A percentile compares a stretch with the other conserved stretches of the same genome.
Evolutionary conservation across 2,329 filamentous ascomycete species (phyloP).

Genomic region (Herpotrichia juniperi): DNA sequence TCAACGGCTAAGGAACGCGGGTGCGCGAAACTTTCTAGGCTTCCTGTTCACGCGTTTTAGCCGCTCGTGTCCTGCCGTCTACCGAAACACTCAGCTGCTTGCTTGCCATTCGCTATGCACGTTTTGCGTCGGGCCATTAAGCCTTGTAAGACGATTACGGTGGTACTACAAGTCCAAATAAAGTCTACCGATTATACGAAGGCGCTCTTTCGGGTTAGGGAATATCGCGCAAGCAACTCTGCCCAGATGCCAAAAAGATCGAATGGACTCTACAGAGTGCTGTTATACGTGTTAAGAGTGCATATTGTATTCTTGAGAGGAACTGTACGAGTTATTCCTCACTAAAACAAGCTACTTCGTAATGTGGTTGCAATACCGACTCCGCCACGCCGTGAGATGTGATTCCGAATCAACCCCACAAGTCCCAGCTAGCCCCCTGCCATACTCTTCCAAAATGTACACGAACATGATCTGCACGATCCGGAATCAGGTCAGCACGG

Average conservation of each 20-base stretch:
- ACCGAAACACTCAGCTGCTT: neutral
- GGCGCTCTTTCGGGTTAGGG: no score
- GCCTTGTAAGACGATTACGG: neutral
- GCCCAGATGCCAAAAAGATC: no score
- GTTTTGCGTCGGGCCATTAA: neutral
- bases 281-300: no score
- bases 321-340: no score
- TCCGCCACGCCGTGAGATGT: neutral
- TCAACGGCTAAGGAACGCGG: no score
- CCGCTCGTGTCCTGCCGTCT: neutral
- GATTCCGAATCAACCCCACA: slow-evolving; percentile 10
- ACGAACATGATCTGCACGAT: neutral
- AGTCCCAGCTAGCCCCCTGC: neutral
- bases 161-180: no score
- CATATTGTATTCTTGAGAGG: no score
- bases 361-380: neutral
- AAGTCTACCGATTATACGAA: no score
- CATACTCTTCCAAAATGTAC: neutral
- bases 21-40: neutral
- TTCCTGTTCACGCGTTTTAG: neutral
- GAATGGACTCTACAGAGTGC: no score
- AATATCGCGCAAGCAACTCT: no score
- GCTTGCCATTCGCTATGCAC: neutral
- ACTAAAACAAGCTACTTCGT: neutral
- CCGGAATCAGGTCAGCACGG: neutral